These are phyloP conservation scores for Willaertia magna DNA, from an alignment of 208 protist species.

Conservation along the genomic window DNA sequence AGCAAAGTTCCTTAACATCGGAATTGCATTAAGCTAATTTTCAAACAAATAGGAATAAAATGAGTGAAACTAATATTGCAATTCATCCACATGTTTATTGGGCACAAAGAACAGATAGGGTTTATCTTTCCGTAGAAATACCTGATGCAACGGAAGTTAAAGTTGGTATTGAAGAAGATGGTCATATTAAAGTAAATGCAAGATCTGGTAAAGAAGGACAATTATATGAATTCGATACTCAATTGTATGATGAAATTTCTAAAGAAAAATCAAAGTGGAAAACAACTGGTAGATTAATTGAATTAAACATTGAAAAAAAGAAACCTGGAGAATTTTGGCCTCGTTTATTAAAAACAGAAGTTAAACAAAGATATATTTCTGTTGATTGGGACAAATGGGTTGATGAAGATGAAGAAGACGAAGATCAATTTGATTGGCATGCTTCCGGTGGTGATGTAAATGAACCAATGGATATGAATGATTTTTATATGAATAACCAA, in stretches of 20 bases:
- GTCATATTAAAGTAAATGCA: slow-evolving; percentile 53
- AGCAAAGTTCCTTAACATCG: too few species aligned
- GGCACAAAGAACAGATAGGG: slow-evolving; percentile 56
- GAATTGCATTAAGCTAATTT: too few species aligned
- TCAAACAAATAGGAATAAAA: too few species aligned
- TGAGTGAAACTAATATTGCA: too few species aligned
- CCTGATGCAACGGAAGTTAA: slow-evolving; percentile 52
- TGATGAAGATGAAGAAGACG: slow-evolving; percentile 39
- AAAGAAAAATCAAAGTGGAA: slow-evolving; percentile 9
- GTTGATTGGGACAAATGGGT: slow-evolving; percentile 67
- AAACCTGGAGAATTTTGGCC: slow-evolving; percentile 42
- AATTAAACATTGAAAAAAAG: slow-evolving; percentile 42
- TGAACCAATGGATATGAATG: neutral
- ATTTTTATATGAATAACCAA: neutral
- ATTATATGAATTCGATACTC: neutral
- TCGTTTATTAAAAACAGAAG: slow-evolving; percentile 48
- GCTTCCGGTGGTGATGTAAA: neutral
- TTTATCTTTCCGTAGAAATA: slow-evolving; percentile 56
- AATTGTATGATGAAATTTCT: neutral
- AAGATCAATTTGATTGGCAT: neutral
- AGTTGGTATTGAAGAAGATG: slow-evolving; percentile 42
- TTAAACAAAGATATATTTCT: slow-evolving; percentile 48
- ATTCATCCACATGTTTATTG: slow-evolving; percentile 31
- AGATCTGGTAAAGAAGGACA: slow-evolving; percentile 44
- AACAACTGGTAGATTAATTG: neutral